These are phyloP conservation scores for Penicillium alfredii DNA, from an alignment of 495 filamentous ascomycete genomes.

Conservation along the genomic window DNA sequence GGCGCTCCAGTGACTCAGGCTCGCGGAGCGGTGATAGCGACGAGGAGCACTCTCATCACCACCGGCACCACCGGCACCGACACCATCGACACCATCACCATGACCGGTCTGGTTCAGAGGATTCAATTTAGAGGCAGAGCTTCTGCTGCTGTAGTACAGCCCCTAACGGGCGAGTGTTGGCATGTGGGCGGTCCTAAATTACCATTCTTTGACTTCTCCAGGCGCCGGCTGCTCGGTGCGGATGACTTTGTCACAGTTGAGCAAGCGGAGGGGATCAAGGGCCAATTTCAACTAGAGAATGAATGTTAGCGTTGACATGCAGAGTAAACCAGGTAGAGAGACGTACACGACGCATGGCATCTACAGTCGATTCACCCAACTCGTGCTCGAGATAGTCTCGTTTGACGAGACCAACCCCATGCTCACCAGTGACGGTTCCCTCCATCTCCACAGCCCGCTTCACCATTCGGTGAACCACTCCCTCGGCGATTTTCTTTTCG, in stretches of 20 bases:
- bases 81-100: constrained; percentile 32
- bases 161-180: neutral
- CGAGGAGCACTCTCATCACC: constrained; percentile 20
- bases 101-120: constrained; percentile 15
- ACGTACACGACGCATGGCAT: constrained; percentile 59
- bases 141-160: neutral
- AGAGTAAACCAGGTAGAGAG: neutral
- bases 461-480: constrained; percentile 54
- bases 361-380: constrained; percentile 48
- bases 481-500: constrained; percentile 45
- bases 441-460: constrained; percentile 59
- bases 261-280: constrained; percentile 57
- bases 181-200: constrained; percentile 3
- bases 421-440: constrained; percentile 60
- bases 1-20: constrained; percentile 9
- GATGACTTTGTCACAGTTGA: constrained; percentile 65
- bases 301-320: constrained; percentile 7
- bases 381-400: constrained; percentile 56
- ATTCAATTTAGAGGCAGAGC: constrained; percentile 11
- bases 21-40: constrained; percentile 13
- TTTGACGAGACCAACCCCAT: constrained; percentile 58
- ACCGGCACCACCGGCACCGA: constrained; percentile 34
- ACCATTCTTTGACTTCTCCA: constrained; percentile 41
- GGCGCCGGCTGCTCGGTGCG: constrained; percentile 37
- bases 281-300: constrained; percentile 54